A percentile compares a stretch with the other conserved stretches of the same genome.
Evolutionary conservation across 371 early-diverging fungal species (phyloP).

Genomic region (Mycotypha africana): DNA sequence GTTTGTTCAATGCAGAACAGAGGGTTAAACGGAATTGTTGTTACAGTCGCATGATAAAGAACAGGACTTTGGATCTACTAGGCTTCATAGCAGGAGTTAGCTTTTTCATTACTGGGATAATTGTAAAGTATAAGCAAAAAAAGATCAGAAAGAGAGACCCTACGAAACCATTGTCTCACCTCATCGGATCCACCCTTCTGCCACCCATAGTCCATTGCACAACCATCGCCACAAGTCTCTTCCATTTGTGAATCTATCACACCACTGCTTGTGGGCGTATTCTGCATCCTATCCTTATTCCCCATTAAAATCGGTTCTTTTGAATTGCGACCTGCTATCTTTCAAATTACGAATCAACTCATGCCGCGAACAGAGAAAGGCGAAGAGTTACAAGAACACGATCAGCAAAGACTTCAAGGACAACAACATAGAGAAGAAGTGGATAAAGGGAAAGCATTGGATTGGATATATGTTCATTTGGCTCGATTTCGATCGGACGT

Average conservation of each 20-base stretch:
- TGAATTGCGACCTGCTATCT: constrained; percentile 29
- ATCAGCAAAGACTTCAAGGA: constrained; percentile 9
- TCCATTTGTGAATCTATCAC: constrained; percentile 32
- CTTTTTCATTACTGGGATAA: constrained; percentile 27
- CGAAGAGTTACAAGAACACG: constrained; percentile 16
- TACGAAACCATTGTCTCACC: no score
- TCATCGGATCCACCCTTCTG: no score
- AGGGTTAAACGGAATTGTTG: no score
- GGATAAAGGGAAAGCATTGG: constrained; percentile 1
- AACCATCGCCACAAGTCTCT: constrained; percentile 23
- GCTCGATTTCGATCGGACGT: constrained; percentile 29
- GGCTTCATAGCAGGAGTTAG: constrained; percentile 27
- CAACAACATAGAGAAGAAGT: background rate
- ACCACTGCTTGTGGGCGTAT: constrained; percentile 28
- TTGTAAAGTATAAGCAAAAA: constrained; percentile 13
- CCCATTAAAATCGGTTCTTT: constrained; percentile 32
- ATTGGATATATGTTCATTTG: constrained; percentile 23
- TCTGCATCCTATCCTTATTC: constrained; percentile 31
- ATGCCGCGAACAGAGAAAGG: constrained; percentile 32
- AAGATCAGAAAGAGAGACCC: no score
- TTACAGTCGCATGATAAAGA: constrained; percentile 22
- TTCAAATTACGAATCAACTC: constrained; percentile 33
- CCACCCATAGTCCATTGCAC: constrained; percentile 28
- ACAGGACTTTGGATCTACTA: constrained; percentile 17
- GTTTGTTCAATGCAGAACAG: no score